A percentile compares a stretch with the other conserved stretches of the same genome.
These are phyloP conservation scores for Calonectria pseudoreteaudii DNA, from an alignment of 2,329 filamentous ascomycete species.

Conservation along the genomic window DNA sequence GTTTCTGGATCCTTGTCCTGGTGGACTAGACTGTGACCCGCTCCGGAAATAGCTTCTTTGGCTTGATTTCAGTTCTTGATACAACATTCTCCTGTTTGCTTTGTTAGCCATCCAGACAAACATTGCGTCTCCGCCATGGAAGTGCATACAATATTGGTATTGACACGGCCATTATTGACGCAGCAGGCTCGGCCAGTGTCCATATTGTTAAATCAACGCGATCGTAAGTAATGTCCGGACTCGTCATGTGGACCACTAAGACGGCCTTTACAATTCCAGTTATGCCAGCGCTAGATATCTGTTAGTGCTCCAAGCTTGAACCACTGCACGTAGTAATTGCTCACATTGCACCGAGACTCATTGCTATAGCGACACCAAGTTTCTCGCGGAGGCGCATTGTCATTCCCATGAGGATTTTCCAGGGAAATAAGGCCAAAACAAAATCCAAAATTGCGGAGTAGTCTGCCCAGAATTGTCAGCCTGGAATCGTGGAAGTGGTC, in stretches of 20 bases:
- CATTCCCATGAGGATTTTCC: slow-evolving; percentile 49
- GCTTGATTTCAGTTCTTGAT: slow-evolving; percentile 47
- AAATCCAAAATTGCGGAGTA: slow-evolving; percentile 51
- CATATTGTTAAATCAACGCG: slow-evolving; percentile 51
- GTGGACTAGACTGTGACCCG: slow-evolving; percentile 32
- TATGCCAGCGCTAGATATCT: slow-evolving; percentile 43
- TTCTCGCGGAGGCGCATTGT: slow-evolving; percentile 47
- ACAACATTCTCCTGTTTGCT: slow-evolving; percentile 46
- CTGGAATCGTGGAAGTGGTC: accelerated
- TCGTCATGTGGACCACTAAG: slow-evolving; percentile 46
- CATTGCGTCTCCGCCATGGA: accelerated
- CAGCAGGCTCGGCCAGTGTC: slow-evolving; percentile 50
- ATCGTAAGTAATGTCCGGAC: slow-evolving; percentile 48
- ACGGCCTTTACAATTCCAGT: slow-evolving; percentile 50
- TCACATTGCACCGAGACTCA: slow-evolving; percentile 51
- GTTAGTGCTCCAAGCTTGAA: slow-evolving; percentile 2
- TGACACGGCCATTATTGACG: slow-evolving; percentile 51
- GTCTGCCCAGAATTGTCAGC: slow-evolving; percentile 36
- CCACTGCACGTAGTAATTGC: not conserved
- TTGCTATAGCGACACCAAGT: slow-evolving; percentile 49
- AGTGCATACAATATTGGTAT: slow-evolving; percentile 48
- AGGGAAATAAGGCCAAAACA: slow-evolving; percentile 48
- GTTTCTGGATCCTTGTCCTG: slow-evolving; percentile 10
- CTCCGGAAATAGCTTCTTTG: slow-evolving; percentile 42
- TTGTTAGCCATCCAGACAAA: slow-evolving; percentile 13